A percentile compares a stretch with the other conserved stretches of the same genome.
phyloP scores from a whole-genome alignment of 140 eudicot species.

The Eryngium alpinum region DNA sequence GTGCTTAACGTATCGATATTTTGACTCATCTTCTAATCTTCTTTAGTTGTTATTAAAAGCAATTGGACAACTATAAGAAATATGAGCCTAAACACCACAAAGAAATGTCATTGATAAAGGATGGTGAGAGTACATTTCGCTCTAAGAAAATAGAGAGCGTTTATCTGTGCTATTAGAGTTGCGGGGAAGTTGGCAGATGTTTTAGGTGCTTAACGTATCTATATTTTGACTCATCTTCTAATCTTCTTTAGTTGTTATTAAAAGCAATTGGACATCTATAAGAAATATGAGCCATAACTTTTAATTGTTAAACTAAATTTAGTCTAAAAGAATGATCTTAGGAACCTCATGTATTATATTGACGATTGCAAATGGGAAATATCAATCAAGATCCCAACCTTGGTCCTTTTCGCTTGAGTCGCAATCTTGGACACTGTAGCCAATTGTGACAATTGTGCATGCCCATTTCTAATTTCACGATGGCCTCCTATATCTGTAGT shows the following conservation, averaged over 20 bases:
- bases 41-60: too few species aligned
- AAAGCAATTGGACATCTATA: too few species aligned
- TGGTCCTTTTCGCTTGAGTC: constrained; percentile 36
- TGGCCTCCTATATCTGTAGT: constrained; percentile 34
- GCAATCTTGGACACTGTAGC: constrained; percentile 45
- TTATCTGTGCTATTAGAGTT: too few species aligned
- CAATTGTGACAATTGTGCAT: constrained; percentile 16
- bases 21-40: too few species aligned
- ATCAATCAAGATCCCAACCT: constrained; percentile 32
- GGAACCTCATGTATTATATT: not conserved
- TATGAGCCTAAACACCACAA: not conserved
- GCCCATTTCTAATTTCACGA: constrained; percentile 16
- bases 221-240: too few species aligned
- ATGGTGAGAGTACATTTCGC: too few species aligned
- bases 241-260: too few species aligned
- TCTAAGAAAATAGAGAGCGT: too few species aligned
- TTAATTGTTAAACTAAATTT: not conserved
- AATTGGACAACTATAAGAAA: not conserved
- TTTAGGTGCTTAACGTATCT: too few species aligned
- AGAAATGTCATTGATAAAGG: too few species aligned
- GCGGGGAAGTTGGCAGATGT: too few species aligned
- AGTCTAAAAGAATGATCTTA: not conserved
- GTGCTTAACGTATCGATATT: too few species aligned
- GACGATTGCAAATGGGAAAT: not conserved
- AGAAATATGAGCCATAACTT: not conserved